Base-by-base conservation (phyloP, 1,284 basidiomycete species). In the Nidula niveotomentosa region DNA sequence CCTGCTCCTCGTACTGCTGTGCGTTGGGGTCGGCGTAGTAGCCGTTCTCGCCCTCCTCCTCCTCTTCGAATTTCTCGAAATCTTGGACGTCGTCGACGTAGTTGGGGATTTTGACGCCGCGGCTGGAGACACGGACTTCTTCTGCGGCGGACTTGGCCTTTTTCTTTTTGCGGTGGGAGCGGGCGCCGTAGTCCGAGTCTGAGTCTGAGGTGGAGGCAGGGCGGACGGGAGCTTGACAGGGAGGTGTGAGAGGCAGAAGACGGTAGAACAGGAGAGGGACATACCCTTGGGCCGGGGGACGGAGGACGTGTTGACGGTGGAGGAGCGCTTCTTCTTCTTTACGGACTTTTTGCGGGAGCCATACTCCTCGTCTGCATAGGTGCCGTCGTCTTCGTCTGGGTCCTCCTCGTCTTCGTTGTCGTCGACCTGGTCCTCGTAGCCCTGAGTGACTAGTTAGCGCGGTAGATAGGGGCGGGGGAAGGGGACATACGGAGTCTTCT, bases 131-230 rank as follows among this genome's bases (percentile, higher is more conserved):
- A 65, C 93, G 90, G 48, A 92, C 76, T 65, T 91, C 90, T 57
- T 88, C 87, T 48, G 77, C 55, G 71, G 79, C 65, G 69, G 76
- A 56, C 75, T 81, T 64, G 73, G 75, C 62, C 60, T 75, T 76
- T 69, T 83, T 88, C 76, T 92, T 93, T 78, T 91, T 92, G 76
- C 93, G 94, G 78, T 93, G 90, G 43, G 90, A 85, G 58, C 91
- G 89, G 36, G 86, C 79, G 37, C 89, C 93, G 66, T 95, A 96
- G 65, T 95, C 93, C 9, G 92, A 94, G 68, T 93, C 93, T 3
- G 92, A 93, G 68, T 91, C 89, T 46, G 88, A 88, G 54, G 74
- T 79, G 57, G 76, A 77, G 49, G 75, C 74, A 58, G 76, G 77
- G 56, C 83, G 80, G 57, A 76, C 67, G 51, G 77, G 65, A 55